A percentile compares a stretch with the other conserved stretches of the same genome.
Conservation (phyloP, 1,139 yeast species). For the Torulaspora globosa region DNA sequence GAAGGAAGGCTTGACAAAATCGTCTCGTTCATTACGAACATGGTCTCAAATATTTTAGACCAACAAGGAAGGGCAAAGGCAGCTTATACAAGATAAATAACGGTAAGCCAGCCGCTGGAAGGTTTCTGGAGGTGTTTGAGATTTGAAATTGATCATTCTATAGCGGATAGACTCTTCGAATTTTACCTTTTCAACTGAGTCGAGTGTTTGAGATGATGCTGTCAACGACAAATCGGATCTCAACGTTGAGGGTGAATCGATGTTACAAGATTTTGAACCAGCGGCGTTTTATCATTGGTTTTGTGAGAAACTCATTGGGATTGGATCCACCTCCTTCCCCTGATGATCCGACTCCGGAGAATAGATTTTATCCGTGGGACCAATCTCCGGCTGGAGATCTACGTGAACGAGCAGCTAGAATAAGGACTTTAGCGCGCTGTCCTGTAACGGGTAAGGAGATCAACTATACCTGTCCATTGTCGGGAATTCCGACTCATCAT, state of each 20-base stretch:
- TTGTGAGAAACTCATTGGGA: constrained; percentile 55
- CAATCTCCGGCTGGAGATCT: constrained; percentile 85
- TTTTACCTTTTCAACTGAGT: background rate
- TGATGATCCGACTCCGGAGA: constrained; percentile 60
- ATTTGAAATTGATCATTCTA: background rate
- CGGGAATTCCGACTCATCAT: constrained; percentile 96
- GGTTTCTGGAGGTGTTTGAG: background rate
- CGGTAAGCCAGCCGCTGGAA: constrained; percentile 2
- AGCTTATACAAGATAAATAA: background rate
- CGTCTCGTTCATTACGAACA: constrained; percentile 4
- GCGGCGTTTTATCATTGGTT: constrained; percentile 41
- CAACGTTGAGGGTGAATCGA: constrained; percentile 5
- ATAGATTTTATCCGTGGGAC: constrained; percentile 82
- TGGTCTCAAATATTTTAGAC: constrained; percentile 2
- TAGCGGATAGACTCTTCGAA: background rate
- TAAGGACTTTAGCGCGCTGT: constrained; percentile 81
- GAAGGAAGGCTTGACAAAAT: background rate
- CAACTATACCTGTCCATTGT: constrained; percentile 80
- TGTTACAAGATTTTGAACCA: constrained; percentile 9
- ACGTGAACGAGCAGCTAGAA: constrained; percentile 86
- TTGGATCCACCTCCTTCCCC: constrained; percentile 60
- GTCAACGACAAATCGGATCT: constrained; percentile 7
- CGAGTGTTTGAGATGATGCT: constrained; percentile 4
- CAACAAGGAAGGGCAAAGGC: background rate
- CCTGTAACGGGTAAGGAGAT: constrained; percentile 84